Base-by-base conservation (phyloP, 768 basidiomycete genomes). In the Suillus subaureus region DNA sequence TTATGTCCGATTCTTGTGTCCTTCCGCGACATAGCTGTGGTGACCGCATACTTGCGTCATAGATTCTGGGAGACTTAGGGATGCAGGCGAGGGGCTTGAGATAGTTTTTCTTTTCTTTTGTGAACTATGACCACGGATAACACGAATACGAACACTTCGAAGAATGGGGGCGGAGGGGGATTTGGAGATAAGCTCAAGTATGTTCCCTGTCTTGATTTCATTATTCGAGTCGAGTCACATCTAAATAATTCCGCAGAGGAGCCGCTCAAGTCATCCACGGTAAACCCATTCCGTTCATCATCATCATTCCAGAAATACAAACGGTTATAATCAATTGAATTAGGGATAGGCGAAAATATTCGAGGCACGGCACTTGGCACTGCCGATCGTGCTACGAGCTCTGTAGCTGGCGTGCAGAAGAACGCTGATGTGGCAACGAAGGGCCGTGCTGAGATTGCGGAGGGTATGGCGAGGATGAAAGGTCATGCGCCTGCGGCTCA, bases 311-410 rank as follows among this genome's bases (percentile, higher is more conserved):
- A 52, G 1, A 6, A 12, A 42, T 1, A 11, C 4, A 4, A 8
- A 28, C 9, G 51, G 8, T 51, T 37, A 64, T 73, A 21, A 70
- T 47, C 1, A 8, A 54, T 35, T 62, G 21, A 52, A 47, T 16
- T 28, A 82, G 84, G 84, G 4, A 35, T 80, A 1, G 82, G 83
- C 8, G 84, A 85, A 43, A 79, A 74, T 51, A 64, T 85, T 6
- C 79, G 83, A 31, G 85, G 85, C 8, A 78, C 82, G 0, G 65
- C 77, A 11, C 69, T 84, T 55, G 79, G 79, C 13, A 78, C 79
- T 4, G 66, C 83, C 12, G 83, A 85, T 62, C 73, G 74, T 1
- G 43, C 78, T 12, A 68, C 75, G 2, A 67, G 67, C 33, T 60
- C 70, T 2, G 71, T 73, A 6, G 68, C 73, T 15, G 71, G 72